A percentile compares a stretch with the other conserved stretches of the same genome.
phyloP scores from a whole-genome alignment of 2,329 filamentous ascomycete genomes.

The Aspergillus pseudonomiae region DNA sequence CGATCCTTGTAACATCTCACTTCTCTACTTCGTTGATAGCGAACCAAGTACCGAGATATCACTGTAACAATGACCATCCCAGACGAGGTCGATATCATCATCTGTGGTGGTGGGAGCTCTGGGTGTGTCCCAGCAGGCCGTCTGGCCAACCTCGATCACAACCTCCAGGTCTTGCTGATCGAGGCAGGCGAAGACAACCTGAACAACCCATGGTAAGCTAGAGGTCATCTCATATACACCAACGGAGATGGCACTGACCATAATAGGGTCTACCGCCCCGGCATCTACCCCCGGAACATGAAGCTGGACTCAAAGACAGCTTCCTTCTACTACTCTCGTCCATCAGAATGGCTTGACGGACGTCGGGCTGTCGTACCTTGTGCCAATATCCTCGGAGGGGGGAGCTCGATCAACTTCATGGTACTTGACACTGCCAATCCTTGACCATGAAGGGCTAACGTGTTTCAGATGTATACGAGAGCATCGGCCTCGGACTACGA shows the following conservation, averaged over 20 bases:
- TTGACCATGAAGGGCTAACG: background rate
- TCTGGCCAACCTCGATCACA: constrained; percentile 75
- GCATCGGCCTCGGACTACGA: constrained; percentile 75
- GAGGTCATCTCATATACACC: background rate
- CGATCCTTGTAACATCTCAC: background rate
- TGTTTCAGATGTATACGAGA: constrained; percentile 68
- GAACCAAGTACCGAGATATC: background rate
- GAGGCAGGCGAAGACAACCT: constrained; percentile 73
- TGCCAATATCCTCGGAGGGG: constrained; percentile 72
- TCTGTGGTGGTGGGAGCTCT: constrained; percentile 72
- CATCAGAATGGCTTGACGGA: constrained; percentile 72
- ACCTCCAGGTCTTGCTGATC: constrained; percentile 69
- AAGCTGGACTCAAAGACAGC: constrained; percentile 79
- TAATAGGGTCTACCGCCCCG: constrained; percentile 69
- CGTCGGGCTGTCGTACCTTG: constrained; percentile 74
- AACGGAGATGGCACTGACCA: background rate
- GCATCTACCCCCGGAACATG: constrained; percentile 79
- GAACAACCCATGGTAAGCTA: constrained; percentile 68
- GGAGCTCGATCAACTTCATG: constrained; percentile 78
- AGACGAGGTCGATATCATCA: constrained; percentile 80
- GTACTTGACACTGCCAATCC: constrained; percentile 37
- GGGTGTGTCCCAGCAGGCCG: constrained; percentile 46
- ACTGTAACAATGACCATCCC: constrained; percentile 61
- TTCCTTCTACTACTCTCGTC: constrained; percentile 77
- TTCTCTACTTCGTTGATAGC: background rate